Base-by-base conservation (phyloP, 768 basidiomycete species). In the Mycena olivaceomarginata region DNA sequence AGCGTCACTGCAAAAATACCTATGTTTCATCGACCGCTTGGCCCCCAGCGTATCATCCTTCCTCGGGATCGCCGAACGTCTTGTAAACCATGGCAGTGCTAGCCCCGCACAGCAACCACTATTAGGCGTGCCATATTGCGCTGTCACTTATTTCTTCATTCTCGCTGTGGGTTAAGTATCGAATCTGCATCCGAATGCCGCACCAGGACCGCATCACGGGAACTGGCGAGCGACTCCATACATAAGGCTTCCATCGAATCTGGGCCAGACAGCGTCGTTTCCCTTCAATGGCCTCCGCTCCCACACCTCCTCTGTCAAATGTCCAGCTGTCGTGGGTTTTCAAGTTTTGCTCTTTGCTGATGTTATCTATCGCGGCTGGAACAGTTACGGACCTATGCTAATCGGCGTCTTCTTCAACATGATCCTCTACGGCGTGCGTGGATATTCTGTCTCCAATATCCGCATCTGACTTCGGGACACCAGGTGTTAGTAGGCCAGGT, bases 401-500 rank as follows among this genome's bases (percentile, higher is more conserved):
- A 63, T 75, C 8, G 74, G 74, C 0, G 67, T 74, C 4, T 73
- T 73, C 31, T 59, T 73, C 20, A 73, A 73, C 12, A 46, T 73
- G 65, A 67, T 67, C 4, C 48, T 75, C 6, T 75, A 65, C 22
- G 74, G 74, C n/a, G 74, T 75, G 62, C 22, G 74, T 11, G 43
- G 11, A 39, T 15, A 18, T 25, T 56, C 39, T 41, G 3, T 48
- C 60, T 12, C 5, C 12, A 20, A 41, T 43, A 25, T 20, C 39
- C 5, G n/a, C 22, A 51, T 41, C 48, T 45, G 40, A 31, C 5
- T 3, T 75, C 5, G 37, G 5, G 10, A 7, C 25, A 10, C 31
- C 74, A 88, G 88, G 83, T 87, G 20, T 72, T 87, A 57, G 75
- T 87, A 15, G 81, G 85, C 8, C 87, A 87, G 82, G 86, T 88